phyloP scores from a whole-genome alignment of 1,139 yeast species.

The Tardiomyces depauwii region DNA sequence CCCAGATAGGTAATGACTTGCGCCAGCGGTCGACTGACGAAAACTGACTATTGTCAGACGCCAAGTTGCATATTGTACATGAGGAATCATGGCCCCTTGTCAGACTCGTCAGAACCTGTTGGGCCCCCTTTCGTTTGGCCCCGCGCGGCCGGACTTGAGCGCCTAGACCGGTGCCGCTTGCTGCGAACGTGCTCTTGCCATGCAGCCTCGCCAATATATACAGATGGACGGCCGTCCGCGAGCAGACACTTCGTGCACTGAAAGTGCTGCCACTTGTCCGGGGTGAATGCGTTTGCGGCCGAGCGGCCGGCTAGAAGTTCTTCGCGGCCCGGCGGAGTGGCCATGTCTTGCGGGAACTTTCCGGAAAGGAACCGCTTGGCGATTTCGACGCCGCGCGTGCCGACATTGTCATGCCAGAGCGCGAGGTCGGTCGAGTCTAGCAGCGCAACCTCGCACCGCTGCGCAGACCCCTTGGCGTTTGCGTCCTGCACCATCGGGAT shows the following conservation, averaged over 20 bases:
- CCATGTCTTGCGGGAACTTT: slow-evolving; percentile 2
- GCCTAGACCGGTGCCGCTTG: no score
- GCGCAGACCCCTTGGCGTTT: slow-evolving; percentile 38
- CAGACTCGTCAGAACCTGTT: no score
- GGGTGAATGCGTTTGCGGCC: slow-evolving; percentile 18
- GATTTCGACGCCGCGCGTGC: slow-evolving; percentile 42
- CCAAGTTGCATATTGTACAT: no score
- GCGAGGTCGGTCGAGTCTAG: slow-evolving; percentile 66
- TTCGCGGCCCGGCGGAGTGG: slow-evolving; percentile 34
- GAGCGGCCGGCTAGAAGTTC: slow-evolving; percentile 28
- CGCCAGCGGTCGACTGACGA: no score
- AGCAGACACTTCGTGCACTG: slow-evolving; percentile 59
- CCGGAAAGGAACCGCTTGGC: slow-evolving; percentile 32
- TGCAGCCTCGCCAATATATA: slow-evolving; percentile 63
- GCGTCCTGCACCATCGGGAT: slow-evolving; percentile 42
- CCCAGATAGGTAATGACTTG: no score
- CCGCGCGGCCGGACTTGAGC: no score
- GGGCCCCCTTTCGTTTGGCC: no score
- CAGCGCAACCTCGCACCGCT: slow-evolving; percentile 54
- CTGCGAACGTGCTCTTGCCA: slow-evolving; percentile 50
- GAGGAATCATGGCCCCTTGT: no score
- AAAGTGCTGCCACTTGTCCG: slow-evolving; percentile 55
- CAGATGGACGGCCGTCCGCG: slow-evolving; percentile 40
- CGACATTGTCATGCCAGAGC: slow-evolving; percentile 50
- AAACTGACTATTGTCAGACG: no score